Conservation (phyloP, 116 monocot genomes). For the Dioscorea cayenensis region DNA sequence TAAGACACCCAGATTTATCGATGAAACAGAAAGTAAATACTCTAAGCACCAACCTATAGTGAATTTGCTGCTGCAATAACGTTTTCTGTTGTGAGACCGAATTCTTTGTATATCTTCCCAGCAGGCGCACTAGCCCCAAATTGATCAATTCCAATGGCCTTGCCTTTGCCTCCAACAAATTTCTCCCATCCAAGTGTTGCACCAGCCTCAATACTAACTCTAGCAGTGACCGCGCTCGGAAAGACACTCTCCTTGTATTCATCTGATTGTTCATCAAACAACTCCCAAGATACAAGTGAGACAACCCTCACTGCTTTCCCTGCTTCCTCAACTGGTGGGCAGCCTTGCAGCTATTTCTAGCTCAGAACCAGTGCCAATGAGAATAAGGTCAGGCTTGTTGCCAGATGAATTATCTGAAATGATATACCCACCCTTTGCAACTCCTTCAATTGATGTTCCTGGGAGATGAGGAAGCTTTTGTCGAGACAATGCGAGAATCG, state of each 20-base stretch:
- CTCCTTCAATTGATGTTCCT: slow-evolving; percentile 88
- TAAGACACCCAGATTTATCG: background rate
- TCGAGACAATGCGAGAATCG: slow-evolving; percentile 82
- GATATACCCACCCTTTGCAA: slow-evolving; percentile 89
- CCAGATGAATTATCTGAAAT: slow-evolving; percentile 84
- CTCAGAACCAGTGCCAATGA: slow-evolving; percentile 83
- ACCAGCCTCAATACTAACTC: slow-evolving; percentile 92
- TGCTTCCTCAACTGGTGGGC: slow-evolving; percentile 85
- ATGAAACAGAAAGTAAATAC: background rate
- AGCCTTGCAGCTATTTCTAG: slow-evolving; percentile 89
- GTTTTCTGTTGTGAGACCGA: slow-evolving; percentile 64
- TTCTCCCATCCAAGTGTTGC: slow-evolving; percentile 85
- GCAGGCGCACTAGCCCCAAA: slow-evolving; percentile 98
- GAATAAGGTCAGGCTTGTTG: slow-evolving; percentile 78
- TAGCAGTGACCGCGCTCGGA: slow-evolving; percentile 56
- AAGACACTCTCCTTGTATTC: slow-evolving; percentile 90
- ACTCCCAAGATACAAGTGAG: slow-evolving; percentile 83
- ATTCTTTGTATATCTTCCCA: slow-evolving; percentile 90
- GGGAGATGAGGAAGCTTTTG: slow-evolving; percentile 91
- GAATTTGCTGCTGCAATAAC: slow-evolving; percentile 65
- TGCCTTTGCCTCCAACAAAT: slow-evolving; percentile 62
- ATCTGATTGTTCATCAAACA: slow-evolving; percentile 83
- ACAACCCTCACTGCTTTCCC: slow-evolving; percentile 79
- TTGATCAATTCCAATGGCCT: slow-evolving; percentile 77
- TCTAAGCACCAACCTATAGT: slow-evolving; percentile 15